These are phyloP conservation scores for Fusarium sp. DNA, from an alignment of 2,329 filamentous ascomycete species.

Conservation along the genomic window DNA sequence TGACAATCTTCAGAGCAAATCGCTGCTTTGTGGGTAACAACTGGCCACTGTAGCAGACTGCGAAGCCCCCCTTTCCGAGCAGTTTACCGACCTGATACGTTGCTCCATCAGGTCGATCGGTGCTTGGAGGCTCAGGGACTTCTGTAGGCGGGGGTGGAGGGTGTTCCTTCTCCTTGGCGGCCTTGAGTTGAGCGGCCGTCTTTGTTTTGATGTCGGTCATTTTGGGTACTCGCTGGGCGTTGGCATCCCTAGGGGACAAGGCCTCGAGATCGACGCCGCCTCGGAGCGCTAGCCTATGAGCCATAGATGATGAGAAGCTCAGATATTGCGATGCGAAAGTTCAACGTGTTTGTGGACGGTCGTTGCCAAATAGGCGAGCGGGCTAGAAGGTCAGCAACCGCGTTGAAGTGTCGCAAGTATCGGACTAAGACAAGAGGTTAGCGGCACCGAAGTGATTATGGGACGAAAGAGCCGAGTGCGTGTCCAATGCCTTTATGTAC, in stretches of 20 bases:
- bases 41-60: conserved; percentile 80
- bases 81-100: conserved; percentile 78
- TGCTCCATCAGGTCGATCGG: conserved; percentile 74
- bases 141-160: conserved; percentile 70
- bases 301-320: conserved; percentile 47
- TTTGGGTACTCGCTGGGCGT: conserved; percentile 65
- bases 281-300: conserved; percentile 59
- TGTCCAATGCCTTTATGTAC: not conserved
- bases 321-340: not conserved
- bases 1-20: conserved; percentile 84
- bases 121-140: conserved; percentile 70
- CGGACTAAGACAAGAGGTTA: conserved; percentile 19
- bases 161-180: conserved; percentile 72
- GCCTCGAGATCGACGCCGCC: conserved; percentile 68
- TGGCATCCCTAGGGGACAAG: conserved; percentile 71
- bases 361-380: not conserved
- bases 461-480: not conserved
- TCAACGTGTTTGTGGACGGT: conserved; percentile 1
- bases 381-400: conserved; percentile 30
- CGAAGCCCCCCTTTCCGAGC: conserved; percentile 83
- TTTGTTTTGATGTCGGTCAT: conserved; percentile 61
- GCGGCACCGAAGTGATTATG: not conserved
- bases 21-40: conserved; percentile 71
- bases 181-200: conserved; percentile 61
- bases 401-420: conserved; percentile 20